These are phyloP conservation scores for Asterella californica DNA, from an alignment of 225 moss, liverwort and hornwort species.

Conservation along the genomic window DNA sequence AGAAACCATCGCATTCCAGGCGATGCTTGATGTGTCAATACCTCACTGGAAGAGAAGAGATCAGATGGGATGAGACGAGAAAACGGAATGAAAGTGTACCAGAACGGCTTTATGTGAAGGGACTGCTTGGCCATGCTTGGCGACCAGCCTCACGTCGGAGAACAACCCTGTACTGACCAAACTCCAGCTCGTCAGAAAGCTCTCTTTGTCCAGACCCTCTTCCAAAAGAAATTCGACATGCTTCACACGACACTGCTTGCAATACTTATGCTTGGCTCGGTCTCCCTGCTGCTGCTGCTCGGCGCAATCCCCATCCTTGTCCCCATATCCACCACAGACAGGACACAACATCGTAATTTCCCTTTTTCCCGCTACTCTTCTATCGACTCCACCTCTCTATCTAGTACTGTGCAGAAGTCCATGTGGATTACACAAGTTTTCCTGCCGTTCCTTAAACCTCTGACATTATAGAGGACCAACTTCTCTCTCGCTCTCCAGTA, in stretches of 20 bases:
- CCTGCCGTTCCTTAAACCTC: not conserved
- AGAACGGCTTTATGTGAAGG: constrained; percentile 3
- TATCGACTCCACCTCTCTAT: too few relatives aligned
- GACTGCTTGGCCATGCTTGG: constrained; percentile 14
- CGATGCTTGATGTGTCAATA: not conserved
- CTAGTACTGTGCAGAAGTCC: too few relatives aligned
- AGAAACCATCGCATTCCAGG: not conserved
- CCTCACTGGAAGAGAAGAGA: not conserved
- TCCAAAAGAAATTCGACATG: constrained; percentile 15
- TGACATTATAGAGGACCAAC: not conserved
- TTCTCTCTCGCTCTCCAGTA: not conserved
- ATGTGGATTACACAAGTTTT: not conserved
- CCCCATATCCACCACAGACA: not conserved
- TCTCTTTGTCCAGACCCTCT: constrained; percentile 13
- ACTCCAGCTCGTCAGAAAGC: constrained; percentile 14
- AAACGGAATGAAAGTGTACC: not conserved
- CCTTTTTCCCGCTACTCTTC: not conserved
- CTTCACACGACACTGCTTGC: constrained; percentile 13
- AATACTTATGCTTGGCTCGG: constrained; percentile 1
- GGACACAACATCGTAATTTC: constrained; percentile 6
- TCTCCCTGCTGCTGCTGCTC: not conserved
- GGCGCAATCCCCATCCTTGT: not conserved
- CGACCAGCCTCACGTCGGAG: constrained; percentile 13
- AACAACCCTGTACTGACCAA: constrained; percentile 4
- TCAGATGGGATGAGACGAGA: not conserved